Base-by-base conservation (phyloP, 1,139 yeast species). In the Sugiyamaella xylanicola region DNA sequence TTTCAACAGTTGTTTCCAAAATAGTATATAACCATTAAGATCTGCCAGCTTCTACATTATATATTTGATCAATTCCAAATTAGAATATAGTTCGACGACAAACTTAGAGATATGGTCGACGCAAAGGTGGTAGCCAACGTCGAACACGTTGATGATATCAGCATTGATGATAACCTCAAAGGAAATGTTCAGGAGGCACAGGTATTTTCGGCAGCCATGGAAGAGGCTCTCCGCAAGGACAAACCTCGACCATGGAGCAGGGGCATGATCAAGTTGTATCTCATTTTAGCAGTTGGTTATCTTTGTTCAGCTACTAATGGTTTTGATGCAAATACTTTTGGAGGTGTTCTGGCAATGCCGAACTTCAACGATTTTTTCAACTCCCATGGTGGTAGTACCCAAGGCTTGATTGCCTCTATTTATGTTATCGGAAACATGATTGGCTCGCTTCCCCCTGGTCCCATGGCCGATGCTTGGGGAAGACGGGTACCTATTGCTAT, bases 301-400 rank as follows among this genome's bases (percentile, higher is more conserved):
- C 37, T 48, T 16, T 54, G 56, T 39, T 54, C 56, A 29, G 56
- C 56, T 15, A 54, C 56, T 3, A 48, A 41, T 29, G 56, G 56
- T 36, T 54, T 54, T 21, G 56, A 54, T 39, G 56, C 56, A 17
- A 54, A 54, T 25, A 54, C 56, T n/a, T 54, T 54, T 43, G 56
- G 56, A 3, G 56, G 56, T 20, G 48, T 55, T 25, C 45, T 56
- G 44, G 57, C 59, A 13, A 54, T 56, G 55, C 55, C 57, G 8
- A 55, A 56, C 37, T 56, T 56, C 47, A 51, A 46, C 16, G 48
- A 56, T 15, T 56, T 51, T 42, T 56, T 56, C 36, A 36, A 56
- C 20, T 51, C 57, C n/a, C 53, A 51, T 16, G 59, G 59, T 20
- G 59, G 59, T 16, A 56, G 59, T 19, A 56, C 59, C 8, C 54